Conservation (phyloP, 2,329 filamentous ascomycete species). For the Lithohypha guttulata region DNA sequence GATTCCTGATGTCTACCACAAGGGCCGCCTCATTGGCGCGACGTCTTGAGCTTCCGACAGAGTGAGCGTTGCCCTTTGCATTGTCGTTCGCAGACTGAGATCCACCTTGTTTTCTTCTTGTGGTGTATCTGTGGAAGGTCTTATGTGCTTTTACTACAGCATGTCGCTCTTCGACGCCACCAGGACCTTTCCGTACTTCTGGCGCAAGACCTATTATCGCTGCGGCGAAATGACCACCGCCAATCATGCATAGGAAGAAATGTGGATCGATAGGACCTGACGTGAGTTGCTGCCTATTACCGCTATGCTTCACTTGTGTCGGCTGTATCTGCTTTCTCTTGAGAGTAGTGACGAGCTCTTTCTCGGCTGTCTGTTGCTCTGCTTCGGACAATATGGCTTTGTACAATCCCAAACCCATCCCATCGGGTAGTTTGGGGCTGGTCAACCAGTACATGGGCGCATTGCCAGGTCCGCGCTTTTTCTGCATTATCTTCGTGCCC, state of each 20-base stretch:
- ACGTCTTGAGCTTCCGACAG: constrained; percentile 78
- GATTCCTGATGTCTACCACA: constrained; percentile 70
- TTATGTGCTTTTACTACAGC: constrained; percentile 88
- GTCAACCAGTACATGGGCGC: constrained; percentile 77
- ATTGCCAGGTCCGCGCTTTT: constrained; percentile 49
- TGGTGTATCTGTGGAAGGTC: constrained; percentile 96
- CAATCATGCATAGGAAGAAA: constrained; percentile 96
- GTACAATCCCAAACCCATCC: constrained; percentile 78
- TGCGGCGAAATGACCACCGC: constrained; percentile 90
- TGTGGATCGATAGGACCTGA: constrained; percentile 60
- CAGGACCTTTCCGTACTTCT: constrained; percentile 58
- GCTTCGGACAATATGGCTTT: constrained; percentile 63
- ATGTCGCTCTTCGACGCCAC: constrained; percentile 67
- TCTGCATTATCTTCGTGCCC: constrained; percentile 38
- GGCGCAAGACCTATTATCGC: constrained; percentile 89
- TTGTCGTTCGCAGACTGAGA: constrained; percentile 89
- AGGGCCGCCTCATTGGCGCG: constrained; percentile 90
- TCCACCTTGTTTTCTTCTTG: constrained; percentile 88
- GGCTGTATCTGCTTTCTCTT: constrained; percentile 67
- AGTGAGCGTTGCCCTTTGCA: constrained; percentile 87
- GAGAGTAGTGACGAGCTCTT: constrained; percentile 55
- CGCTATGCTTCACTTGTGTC: constrained; percentile 32
- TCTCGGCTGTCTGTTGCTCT: constrained; percentile 55
- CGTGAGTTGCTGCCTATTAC: constrained; percentile 43
- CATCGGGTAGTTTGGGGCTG: constrained; percentile 61